Percentiles rank a stretch among this genome's conserved stretches.
phyloP scores from a whole-genome alignment of 805 yeast species.

The Lachancea sp. region DNA sequence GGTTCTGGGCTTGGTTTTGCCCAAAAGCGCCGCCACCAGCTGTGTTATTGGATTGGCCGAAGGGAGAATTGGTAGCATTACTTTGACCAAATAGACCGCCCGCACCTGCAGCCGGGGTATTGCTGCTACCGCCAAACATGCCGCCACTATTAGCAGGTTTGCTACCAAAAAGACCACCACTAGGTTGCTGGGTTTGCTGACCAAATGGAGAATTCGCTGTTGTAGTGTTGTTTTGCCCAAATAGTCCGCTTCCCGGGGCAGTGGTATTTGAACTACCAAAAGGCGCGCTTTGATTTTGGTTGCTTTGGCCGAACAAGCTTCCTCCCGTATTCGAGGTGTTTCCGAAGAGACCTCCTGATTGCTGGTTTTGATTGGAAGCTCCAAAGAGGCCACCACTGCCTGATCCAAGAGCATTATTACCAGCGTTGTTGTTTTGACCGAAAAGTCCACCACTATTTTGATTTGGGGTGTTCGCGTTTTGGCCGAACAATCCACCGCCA shows the following conservation, averaged over 20 bases:
- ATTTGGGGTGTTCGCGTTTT: constrained; percentile 32
- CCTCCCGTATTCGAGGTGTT: constrained; percentile 16
- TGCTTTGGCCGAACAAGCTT: constrained; percentile 33
- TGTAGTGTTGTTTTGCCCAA: constrained; percentile 31
- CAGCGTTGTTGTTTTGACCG: constrained; percentile 27
- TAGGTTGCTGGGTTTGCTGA: constrained; percentile 25
- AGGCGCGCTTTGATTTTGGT: constrained; percentile 11
- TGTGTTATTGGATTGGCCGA: constrained; percentile 24
- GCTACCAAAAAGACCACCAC: constrained; percentile 36
- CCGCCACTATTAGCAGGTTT: constrained; percentile 25
- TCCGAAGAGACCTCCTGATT: constrained; percentile 39
- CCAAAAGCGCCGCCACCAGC: constrained; percentile 33
- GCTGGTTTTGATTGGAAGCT: constrained; percentile 8
- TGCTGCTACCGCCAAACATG: constrained; percentile 26
- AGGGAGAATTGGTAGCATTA: constrained; percentile 19
- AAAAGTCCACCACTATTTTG: constrained; percentile 26
- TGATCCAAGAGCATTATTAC: no score
- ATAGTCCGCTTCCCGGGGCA: constrained; percentile 23
- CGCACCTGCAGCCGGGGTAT: constrained; percentile 25
- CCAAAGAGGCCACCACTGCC: constrained; percentile 29
- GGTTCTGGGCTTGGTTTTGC: constrained; percentile 19
- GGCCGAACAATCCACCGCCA: constrained; percentile 28
- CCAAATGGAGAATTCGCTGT: constrained; percentile 34
- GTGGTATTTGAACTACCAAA: constrained; percentile 24
- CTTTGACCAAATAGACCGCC: constrained; percentile 22